Percentiles rank a stretch among this genome's conserved stretches.
Evolutionary conservation across 2,329 filamentous ascomycete genomes (phyloP).

Genomic region (Basipetospora chlamydospora): DNA sequence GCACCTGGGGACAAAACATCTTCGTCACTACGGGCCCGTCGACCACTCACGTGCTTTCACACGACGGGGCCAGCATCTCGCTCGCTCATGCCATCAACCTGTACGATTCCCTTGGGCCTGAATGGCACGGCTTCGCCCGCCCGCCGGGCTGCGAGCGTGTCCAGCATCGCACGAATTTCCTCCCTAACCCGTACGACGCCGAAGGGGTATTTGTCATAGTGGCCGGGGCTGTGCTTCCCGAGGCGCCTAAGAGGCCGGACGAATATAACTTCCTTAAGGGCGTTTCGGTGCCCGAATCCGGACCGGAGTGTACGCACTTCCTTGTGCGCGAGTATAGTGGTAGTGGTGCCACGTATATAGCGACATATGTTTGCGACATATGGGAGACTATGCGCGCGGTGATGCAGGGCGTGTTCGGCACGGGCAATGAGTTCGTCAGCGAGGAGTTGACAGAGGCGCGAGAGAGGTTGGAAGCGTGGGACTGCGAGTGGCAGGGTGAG

Average conservation of each 20-base stretch:
- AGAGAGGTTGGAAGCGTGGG: neutral
- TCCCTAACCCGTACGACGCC: neutral
- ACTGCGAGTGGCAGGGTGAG: neutral
- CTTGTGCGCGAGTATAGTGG: conserved; percentile 1
- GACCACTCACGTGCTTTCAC: neutral
- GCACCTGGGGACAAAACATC: neutral
- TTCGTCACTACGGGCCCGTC: neutral
- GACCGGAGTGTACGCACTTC: neutral
- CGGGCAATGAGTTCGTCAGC: neutral
- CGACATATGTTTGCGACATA: neutral
- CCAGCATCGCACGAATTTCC: neutral
- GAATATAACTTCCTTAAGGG: no score
- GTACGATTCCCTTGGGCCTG: neutral
- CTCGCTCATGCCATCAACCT: neutral
- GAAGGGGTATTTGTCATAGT: neutral
- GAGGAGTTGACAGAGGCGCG: neutral
- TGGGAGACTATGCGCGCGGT: neutral
- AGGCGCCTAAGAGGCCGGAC: no score
- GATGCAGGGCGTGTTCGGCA: neutral
- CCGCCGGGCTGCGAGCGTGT: no score
- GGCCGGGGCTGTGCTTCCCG: no score
- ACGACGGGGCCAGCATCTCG: neutral
- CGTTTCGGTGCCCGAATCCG: neutral
- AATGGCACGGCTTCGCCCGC: neutral
- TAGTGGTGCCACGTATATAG: neutral